These are phyloP conservation scores for Botrytis porri DNA, from an alignment of 2,329 filamentous ascomycete genomes.

Conservation along the genomic window DNA sequence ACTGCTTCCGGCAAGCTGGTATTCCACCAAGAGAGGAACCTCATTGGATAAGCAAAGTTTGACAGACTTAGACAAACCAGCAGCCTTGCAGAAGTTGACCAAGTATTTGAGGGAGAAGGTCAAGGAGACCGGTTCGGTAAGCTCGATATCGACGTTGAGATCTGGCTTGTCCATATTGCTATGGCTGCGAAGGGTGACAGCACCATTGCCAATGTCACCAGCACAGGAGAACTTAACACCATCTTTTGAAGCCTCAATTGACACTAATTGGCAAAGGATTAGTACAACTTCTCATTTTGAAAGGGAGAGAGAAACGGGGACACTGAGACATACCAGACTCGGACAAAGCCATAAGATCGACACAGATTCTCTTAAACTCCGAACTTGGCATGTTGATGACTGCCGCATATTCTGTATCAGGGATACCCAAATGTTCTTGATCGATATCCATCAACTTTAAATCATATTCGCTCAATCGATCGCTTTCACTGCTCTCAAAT, in stretches of 20 bases:
- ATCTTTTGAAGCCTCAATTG: conserved; percentile 95
- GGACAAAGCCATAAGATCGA: conserved; percentile 85
- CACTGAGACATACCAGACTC: conserved; percentile 72
- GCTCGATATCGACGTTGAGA: conserved; percentile 80
- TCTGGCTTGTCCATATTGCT: conserved; percentile 86
- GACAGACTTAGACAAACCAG: conserved; percentile 75
- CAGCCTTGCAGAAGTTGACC: conserved; percentile 99
- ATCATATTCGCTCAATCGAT: conserved; percentile 97
- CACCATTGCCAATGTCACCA: conserved; percentile 94
- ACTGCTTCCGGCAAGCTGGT: conserved; percentile 74
- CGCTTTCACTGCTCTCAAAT: conserved; percentile 86
- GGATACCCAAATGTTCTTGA: conserved; percentile 97
- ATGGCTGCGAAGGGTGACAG: conserved; percentile 86
- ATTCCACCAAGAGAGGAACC: conserved; percentile 94
- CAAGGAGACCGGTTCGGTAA: conserved; percentile 87
- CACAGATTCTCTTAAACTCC: conserved; percentile 94
- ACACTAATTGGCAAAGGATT: conserved; percentile 56
- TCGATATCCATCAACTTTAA: conserved; percentile 99
- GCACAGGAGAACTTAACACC: conserved; percentile 92
- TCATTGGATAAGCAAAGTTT: conserved; percentile 94
- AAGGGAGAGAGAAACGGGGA: neutral
- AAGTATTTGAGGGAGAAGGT: conserved; percentile 99
- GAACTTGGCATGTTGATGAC: conserved; percentile 82
- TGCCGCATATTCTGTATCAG: conserved; percentile 96
- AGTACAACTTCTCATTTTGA: conserved; percentile 9